These are phyloP conservation scores for Ascochyta fabae DNA, from an alignment of 2,329 filamentous ascomycete genomes.

Conservation along the genomic window DNA sequence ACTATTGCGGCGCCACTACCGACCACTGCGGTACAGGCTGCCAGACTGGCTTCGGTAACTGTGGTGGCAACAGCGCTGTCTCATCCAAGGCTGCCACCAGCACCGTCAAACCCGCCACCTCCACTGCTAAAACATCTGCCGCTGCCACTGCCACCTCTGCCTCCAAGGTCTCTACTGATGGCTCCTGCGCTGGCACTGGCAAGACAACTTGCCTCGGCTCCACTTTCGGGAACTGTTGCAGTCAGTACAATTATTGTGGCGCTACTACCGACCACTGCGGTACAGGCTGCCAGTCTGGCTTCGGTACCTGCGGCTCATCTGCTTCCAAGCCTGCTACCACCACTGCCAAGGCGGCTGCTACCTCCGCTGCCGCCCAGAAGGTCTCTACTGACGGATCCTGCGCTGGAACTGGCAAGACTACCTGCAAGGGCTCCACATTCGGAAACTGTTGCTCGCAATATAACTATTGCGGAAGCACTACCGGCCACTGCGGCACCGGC, in stretches of 20 bases:
- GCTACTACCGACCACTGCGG: constrained; percentile 38
- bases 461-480: constrained; percentile 50
- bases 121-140: constrained; percentile 22
- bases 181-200: constrained; percentile 50
- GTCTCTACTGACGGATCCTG: constrained; percentile 36
- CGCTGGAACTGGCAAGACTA: constrained; percentile 34
- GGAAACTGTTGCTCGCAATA: constrained; percentile 51
- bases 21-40: constrained; percentile 43
- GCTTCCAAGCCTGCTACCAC: constrained; percentile 8
- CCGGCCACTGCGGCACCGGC: constrained; percentile 37
- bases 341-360: constrained; percentile 5
- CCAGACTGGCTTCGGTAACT: constrained; percentile 43
- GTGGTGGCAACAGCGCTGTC: constrained; percentile 19
- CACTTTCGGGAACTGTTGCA: constrained; percentile 56
- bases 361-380: constrained; percentile 12
- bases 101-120: constrained; percentile 17
- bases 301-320: constrained; percentile 36
- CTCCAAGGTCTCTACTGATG: constrained; percentile 49
- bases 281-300: constrained; percentile 41
- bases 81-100: not conserved
- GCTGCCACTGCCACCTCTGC: constrained; percentile 23
- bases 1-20: constrained; percentile 48
- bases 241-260: constrained; percentile 50
- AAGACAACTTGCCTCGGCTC: constrained; percentile 53
- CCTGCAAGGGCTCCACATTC: constrained; percentile 52